phyloP scores from a whole-genome alignment of 306 rosid species.

The Astragalus membranaceus region DNA sequence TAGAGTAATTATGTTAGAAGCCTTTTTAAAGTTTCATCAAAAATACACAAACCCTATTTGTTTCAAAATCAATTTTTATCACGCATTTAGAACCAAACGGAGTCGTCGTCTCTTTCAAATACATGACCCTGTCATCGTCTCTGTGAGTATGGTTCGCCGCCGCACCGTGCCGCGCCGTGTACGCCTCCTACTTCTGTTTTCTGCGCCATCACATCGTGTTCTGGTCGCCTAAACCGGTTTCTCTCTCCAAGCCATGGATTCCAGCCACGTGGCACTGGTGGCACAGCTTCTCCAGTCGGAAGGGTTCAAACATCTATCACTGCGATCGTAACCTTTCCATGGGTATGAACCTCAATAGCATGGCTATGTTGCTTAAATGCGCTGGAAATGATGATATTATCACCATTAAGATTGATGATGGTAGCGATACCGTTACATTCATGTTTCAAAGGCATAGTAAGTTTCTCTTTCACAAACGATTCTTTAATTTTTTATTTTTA shows the following conservation, averaged over 20 bases:
- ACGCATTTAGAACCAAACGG: too few species aligned
- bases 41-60: too few species aligned
- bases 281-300: slow-evolving; percentile 78
- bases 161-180: too few species aligned
- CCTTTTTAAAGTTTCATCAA: too few species aligned
- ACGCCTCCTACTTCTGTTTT: too few species aligned
- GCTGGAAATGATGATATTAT: slow-evolving; percentile 90
- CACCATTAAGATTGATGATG: slow-evolving; percentile 86
- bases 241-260: slow-evolving; percentile 99
- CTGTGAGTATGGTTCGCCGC: too few species aligned
- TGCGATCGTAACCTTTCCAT: slow-evolving; percentile 81
- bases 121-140: too few species aligned
- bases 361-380: slow-evolving; percentile 88
- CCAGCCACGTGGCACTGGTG: slow-evolving; percentile 84
- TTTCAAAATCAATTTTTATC: too few species aligned
- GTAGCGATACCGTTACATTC: slow-evolving; percentile 83
- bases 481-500: neutral
- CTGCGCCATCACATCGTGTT: too few species aligned
- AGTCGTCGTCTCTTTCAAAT: too few species aligned
- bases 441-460: slow-evolving; percentile 93
- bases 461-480: neutral
- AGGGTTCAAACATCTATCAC: slow-evolving; percentile 85
- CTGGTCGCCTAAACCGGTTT: slow-evolving; percentile 35
- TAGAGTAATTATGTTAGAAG: too few species aligned
- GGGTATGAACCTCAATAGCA: too few species aligned